Evolutionary conservation across 1,139 yeast species (phyloP), one percentile per base, ranked within the genome.

Genomic region (Blastobotrys elegans): DNA sequence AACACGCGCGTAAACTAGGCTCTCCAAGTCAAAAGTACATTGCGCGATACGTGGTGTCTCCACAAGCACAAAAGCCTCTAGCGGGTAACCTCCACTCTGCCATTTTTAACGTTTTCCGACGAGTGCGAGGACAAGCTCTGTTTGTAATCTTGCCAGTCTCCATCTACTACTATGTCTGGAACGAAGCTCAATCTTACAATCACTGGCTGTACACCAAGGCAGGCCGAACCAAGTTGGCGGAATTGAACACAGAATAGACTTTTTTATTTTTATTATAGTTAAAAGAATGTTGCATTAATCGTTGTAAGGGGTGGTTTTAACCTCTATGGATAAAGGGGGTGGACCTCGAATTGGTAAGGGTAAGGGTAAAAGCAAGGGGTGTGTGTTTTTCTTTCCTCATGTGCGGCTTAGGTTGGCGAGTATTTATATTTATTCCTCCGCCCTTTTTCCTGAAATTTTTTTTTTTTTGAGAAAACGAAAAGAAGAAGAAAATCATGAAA

Each of bases 141-240:
- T 92, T 75, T 72, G 73, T 92, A 53, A 71, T 80, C 50, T 68
- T 89, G 58, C 99, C 99, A 57, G 86, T 78, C 56, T 74, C 80
- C 50, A 69, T 86, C 58, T 84, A 87, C 65, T 89, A 92, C 85
- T 82, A 79, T 70, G 71, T 90, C 73, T 89, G 96, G 96, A 80
- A 80, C 55, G 71, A 76, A 65, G 94, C 95, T 59, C 82, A 89
- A 74, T 88, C 84, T 66, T 88, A 89, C 54, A 92, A 92, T 72
- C 92, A 84, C 67, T 90, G 76, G 80, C 80, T 92, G 70, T 92
- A 92, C 79, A 89, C 97, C 72, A 92, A 92, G 78, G 97, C 85
- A 56, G 98, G 98, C 68, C 88, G 92, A 76, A 58, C 56, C 51
- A 57, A 59, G 34, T 53, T 58, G 42, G 60, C 56, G 30, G 46